Evolutionary conservation across 345 rosid genomes (phyloP), one percentile per base, ranked within the genome.

Genomic region (Hypericum perforatum): DNA sequence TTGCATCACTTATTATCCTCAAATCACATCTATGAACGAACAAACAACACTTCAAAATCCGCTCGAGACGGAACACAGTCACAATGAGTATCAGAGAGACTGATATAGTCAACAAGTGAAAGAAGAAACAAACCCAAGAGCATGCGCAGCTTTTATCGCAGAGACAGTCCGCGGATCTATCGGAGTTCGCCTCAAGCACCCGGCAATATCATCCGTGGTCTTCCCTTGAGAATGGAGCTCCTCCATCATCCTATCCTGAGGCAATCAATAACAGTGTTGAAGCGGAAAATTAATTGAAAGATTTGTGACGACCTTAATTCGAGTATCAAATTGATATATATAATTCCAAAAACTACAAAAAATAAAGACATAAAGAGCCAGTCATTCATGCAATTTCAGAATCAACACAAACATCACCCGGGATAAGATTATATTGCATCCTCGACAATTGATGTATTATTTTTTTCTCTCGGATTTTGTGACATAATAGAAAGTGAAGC

Each of bases 221-320:
- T 70, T 79, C 37, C 87, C 97, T 63, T 62, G 94, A 15, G 75
- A 72, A 43, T 85, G 82, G 39, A 89, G 70, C 79, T 89, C 95
- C 68, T 8, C 46, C 97, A 89, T 79, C 95, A 89, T 78, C 75
- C 88, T 78, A 70, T 85, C 91, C 97, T 89, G 62, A 14, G 43
- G 4, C 32, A 22, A 1, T 22, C n/a, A n/a, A n/a, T n/a, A n/a
- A n/a, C n/a, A n/a, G n/a, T n/a, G n/a, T n/a, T n/a, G n/a, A n/a
- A n/a, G n/a, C n/a, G n/a, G n/a, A n/a, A n/a, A n/a, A n/a, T n/a
- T n/a, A n/a, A n/a, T n/a, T n/a, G n/a, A n/a, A n/a, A n/a, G n/a
- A n/a, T n/a, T n/a, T n/a, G n/a, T n/a, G n/a, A n/a, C n/a, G n/a
- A n/a, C n/a, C n/a, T n/a, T n/a, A n/a, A n/a, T n/a, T n/a, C n/a